Evolutionary conservation across 345 rosid genomes (phyloP).

Genomic region (Clausena lansium): DNA sequence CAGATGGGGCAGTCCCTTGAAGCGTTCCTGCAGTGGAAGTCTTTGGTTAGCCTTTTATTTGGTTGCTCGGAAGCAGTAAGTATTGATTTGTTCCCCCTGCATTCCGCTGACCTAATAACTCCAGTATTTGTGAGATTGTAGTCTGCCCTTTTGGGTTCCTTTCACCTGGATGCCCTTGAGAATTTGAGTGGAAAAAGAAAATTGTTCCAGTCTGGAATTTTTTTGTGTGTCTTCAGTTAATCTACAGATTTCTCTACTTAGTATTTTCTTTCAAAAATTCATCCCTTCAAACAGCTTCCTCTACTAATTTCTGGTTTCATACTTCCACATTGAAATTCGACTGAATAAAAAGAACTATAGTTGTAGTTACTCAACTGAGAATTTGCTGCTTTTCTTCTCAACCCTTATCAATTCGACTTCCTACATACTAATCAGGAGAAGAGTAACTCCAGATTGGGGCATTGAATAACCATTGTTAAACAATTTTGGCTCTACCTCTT

Average conservation of each 20-base stretch:
- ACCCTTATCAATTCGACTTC: not conserved
- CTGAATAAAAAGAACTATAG: not conserved
- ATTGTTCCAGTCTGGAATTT: not conserved
- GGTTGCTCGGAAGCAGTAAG: constrained; percentile 92
- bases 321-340: not conserved
- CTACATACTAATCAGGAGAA: not conserved
- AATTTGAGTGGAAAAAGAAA: not conserved
- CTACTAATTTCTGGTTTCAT: not conserved
- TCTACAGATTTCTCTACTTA: not conserved
- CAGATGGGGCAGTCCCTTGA: constrained; percentile 99
- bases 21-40: constrained; percentile 90
- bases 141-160: not conserved
- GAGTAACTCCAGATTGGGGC: not conserved
- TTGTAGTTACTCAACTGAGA: not conserved
- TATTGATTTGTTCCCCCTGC: constrained; percentile 9
- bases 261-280: not conserved
- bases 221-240: not conserved
- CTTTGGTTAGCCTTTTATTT: constrained; percentile 77
- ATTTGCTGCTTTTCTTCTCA: not conserved
- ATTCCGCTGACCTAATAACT: not conserved
- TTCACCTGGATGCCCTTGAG: not conserved
- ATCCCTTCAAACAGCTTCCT: too few species aligned
- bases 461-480: not conserved
- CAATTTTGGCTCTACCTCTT: not conserved
- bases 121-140: not conserved